Base-by-base conservation (phyloP, 2,329 filamentous ascomycete genomes). In the Colletotrichum tanaceti region DNA sequence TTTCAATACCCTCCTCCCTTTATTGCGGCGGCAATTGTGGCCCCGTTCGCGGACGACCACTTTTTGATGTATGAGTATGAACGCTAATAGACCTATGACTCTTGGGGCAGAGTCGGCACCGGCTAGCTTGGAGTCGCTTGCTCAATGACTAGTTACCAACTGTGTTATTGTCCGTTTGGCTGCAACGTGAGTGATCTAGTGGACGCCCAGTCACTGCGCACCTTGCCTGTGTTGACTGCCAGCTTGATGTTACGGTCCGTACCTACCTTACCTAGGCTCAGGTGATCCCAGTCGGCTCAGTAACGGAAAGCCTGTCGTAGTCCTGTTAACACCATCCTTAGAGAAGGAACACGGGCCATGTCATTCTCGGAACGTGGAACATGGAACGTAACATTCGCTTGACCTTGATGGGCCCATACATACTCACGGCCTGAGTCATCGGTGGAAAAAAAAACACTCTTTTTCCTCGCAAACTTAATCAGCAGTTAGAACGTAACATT, bases 1-100 rank as follows among this genome's bases (percentile, higher is more conserved):
- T 49, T 28, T 41, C 46, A 53, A 63, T 64, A 58, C 65, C 61
- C 63, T 41, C 22, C 43, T 62, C 44, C 24, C 55, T 20, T 38
- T 39, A 50, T 20, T 38, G 6, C 35, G 20, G 38, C 43, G 50
- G 62, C 62, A 35, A 60, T 50, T 49, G 20, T 44, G 47, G 47
- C 53, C 49, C 52, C 60, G 43, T 39, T 50, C 16, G 60, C 43
- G 24, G 43, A 60, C 22, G 13, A 49, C n/a, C 9, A 38, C 18
- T 46, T 41, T 60, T 41, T 22, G 41, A 32, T 59, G 49, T 49
- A 39, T 22, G n/a, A 43, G 20, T 55, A 53, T 24, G 43, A 32
- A 10, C 18, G 13, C 64, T 47, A 35, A 35, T 35, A 5, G 22
- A n/a, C 20, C 14, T 38, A 24, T n/a, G 13, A 38, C 14, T 16